Evolutionary conservation across 441 rosid species (phyloP), one percentile per base, ranked within the genome.

Genomic region (Oxalis stricta): DNA sequence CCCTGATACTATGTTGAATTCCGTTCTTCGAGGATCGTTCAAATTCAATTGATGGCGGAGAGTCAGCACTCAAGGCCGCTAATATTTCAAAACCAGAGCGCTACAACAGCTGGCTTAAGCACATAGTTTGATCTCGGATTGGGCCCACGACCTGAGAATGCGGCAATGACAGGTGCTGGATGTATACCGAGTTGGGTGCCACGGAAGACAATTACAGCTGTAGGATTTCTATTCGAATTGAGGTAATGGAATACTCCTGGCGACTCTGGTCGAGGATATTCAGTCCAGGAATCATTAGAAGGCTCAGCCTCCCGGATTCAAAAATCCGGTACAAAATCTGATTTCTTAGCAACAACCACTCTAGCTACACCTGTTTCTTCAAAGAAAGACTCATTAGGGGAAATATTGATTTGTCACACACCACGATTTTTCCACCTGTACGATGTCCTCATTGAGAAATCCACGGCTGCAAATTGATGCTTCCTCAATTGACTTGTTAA

Each of bases 121-220:
- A 65, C 44, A 17, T 59, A 33, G 1, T 20, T 7, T 5, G 68
- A 46, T 0, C 6, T 10, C 1, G 1, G 1, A n/a, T 73, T 60
- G 38, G 71, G 73, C 1, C 79, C 73, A 8, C 67, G 46, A 34
- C 70, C 65, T 18, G 70, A 56, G 49, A 63, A 60, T 1, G 40
- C 9, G 4, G 66, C 66, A 7, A 69, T 55, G n/a, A 52, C 24
- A 1, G 66, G 70, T 0, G 75, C 33, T 1, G 73, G 70, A 39
- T 50, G 53, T 12, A 53, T 35, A 4, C 54, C 49, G 2, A 60
- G 0, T 5, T 50, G 41, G 16, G 52, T 47, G 4, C 44, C 29
- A 2, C 41, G 18, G 7, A 48, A 49, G 4, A n/a, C 4, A 5
- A 72, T 38, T 2, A 33, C 46, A n/a, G 61, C 69, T 3, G 3